Evolutionary conservation across 1,284 basidiomycete genomes (phyloP), one percentile per base, ranked within the genome.

Genomic region (Sphagnurus paluster): DNA sequence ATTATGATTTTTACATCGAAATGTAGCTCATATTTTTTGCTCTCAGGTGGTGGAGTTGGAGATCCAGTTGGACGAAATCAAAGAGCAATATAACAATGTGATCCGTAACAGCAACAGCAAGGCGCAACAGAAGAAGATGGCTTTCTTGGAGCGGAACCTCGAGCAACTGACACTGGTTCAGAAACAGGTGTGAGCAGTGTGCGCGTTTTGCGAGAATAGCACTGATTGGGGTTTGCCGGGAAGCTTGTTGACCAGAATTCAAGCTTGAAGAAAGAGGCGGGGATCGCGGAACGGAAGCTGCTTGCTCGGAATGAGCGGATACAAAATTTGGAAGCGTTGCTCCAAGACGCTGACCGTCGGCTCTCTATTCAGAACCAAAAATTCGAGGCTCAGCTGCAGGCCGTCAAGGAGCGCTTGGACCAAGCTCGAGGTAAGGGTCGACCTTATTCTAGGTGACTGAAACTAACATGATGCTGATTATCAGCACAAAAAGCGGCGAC

Each of bases 121-220:
- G 67, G 90, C 95, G 3, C 97, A 99, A 64, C 94, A 98, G 74
- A 95, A 96, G 82, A 98, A 98, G 81, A 97, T 99, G 90, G 92
- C 93, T 23, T 96, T 98, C 79, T 71, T 99, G 48, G 96, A 98
- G 65, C 89, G 96, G 53, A 99, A 99, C 65, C 74, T 99, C 44
- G 96, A 99, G 65, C 93, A 98, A 62, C 75, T 99, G 56, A 96
- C 93, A 34, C 72, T 92, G 46, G 95, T 99, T 26, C 97, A 99
- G 79, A 98, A 98, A 71, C 94, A 98, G 83, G 93, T 85, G 50
- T 40, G 71, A 58, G n/a, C 39, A n/a, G 37, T 43, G 23, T 14
- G 39, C 13, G 29, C 19, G n/a, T 21, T 21, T 11, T 16, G 40
- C 24, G n/a, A 19, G 13, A 36, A 33, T 14, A 9, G 35, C 29